These are phyloP conservation scores for Dothideomycetes sp. DNA, from an alignment of 2,329 filamentous ascomycete species.

Conservation along the genomic window DNA sequence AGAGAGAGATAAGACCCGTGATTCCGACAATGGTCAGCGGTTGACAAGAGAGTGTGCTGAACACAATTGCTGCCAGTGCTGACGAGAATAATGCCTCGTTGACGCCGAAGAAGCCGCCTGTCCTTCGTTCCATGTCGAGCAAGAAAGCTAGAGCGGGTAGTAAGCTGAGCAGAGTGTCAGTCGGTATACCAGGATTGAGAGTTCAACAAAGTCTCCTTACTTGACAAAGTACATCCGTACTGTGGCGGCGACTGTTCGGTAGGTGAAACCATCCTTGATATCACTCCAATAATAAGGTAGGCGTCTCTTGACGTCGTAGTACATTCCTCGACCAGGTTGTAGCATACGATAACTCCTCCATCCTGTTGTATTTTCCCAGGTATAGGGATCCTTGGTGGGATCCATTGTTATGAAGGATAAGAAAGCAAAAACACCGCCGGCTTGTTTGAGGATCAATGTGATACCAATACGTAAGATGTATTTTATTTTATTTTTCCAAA, in stretches of 20 bases:
- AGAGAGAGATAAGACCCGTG: conserved; percentile 42
- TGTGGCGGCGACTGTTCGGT: conserved; percentile 43
- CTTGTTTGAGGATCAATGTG: no score
- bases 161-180: conserved; percentile 26
- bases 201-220: conserved; percentile 16
- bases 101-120: conserved; percentile 44
- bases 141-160: conserved; percentile 49
- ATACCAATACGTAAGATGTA: not conserved
- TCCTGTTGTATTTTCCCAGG: conserved; percentile 22
- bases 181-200: not conserved
- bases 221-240: conserved; percentile 51
- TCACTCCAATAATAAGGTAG: conserved; percentile 47
- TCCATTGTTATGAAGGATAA: conserved; percentile 4
- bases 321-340: conserved; percentile 41
- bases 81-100: conserved; percentile 46
- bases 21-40: conserved; percentile 48
- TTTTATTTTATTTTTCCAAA: not conserved
- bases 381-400: conserved; percentile 21
- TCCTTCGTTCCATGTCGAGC: conserved; percentile 47
- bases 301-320: conserved; percentile 40
- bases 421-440: no score
- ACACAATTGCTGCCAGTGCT: conserved; percentile 44
- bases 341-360: conserved; percentile 26
- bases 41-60: conserved; percentile 41
- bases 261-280: conserved; percentile 43